Conservation (phyloP, 768 basidiomycete species). For the Phylloporus arenicola region DNA sequence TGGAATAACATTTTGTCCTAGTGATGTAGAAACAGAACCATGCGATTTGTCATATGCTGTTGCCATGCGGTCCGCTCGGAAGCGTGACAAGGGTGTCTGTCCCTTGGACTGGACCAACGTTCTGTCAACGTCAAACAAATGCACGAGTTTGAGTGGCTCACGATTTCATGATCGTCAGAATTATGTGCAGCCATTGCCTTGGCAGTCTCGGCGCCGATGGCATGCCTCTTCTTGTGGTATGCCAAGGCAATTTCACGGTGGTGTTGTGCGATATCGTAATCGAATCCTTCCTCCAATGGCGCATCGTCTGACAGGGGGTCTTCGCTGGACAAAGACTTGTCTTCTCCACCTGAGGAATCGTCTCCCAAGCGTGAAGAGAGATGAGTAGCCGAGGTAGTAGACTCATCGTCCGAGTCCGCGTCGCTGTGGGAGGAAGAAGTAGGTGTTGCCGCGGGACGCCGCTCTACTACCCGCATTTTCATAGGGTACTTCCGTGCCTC, state of each 20-base stretch:
- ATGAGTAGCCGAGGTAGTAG: constrained; percentile 32
- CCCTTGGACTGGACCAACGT: constrained; percentile 30
- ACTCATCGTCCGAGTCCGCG: constrained; percentile 69
- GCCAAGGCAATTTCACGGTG: constrained; percentile 72
- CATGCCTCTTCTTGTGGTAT: constrained; percentile 58
- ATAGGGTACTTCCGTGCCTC: constrained; percentile 44
- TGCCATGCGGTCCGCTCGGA: constrained; percentile 55
- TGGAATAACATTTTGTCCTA: constrained; percentile 40
- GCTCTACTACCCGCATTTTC: constrained; percentile 67
- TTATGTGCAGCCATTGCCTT: constrained; percentile 46
- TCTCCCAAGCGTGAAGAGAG: constrained; percentile 33
- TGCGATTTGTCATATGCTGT: constrained; percentile 43
- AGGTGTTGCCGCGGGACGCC: constrained; percentile 36
- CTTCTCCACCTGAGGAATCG: constrained; percentile 18
- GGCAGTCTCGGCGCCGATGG: constrained; percentile 50
- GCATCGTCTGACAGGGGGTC: constrained; percentile 34
- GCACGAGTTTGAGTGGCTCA: constrained; percentile 20
- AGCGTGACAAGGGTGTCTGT: constrained; percentile 56
- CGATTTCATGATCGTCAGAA: constrained; percentile 40
- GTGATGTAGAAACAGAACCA: constrained; percentile 33
- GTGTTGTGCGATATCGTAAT: constrained; percentile 58
- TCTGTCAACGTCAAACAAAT: constrained; percentile 1
- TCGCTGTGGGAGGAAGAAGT: constrained; percentile 5
- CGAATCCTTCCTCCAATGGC: constrained; percentile 44
- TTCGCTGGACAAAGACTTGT: constrained; percentile 17